phyloP scores from a whole-genome alignment of 2,329 filamentous ascomycete genomes.

The Fulvia fulva region DNA sequence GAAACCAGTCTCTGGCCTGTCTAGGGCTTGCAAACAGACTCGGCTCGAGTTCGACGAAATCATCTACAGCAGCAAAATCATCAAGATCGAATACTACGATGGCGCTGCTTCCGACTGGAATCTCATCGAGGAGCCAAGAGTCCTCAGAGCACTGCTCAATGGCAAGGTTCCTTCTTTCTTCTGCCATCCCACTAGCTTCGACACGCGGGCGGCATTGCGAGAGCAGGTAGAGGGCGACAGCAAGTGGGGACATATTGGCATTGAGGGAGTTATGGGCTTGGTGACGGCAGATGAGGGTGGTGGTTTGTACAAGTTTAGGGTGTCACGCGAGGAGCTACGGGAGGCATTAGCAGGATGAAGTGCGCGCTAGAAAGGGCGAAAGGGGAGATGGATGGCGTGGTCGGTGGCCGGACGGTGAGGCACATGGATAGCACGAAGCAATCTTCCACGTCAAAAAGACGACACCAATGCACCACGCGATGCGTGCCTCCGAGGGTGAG shows the following conservation, averaged over 20 bases:
- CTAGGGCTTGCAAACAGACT: not conserved
- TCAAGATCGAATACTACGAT: not conserved
- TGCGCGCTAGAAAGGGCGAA: too few species aligned
- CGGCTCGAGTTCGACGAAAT: not conserved
- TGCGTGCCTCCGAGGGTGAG: not conserved
- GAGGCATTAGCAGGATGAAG: too few species aligned
- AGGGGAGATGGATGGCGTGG: too few species aligned
- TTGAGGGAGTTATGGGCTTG: not conserved
- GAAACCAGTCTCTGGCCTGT: not conserved
- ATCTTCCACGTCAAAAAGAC: too few species aligned
- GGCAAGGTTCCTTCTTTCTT: not conserved
- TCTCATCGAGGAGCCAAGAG: not conserved
- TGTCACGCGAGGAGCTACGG: not conserved
- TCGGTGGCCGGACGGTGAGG: too few species aligned
- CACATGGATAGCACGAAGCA: too few species aligned
- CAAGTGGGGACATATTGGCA: not conserved
- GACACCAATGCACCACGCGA: too few species aligned
- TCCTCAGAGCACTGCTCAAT: not conserved
- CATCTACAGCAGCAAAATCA: constrained; percentile 1
- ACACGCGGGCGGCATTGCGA: not conserved
- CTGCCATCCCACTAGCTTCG: not conserved
- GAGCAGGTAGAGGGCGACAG: not conserved
- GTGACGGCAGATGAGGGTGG: not conserved
- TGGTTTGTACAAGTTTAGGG: not conserved
- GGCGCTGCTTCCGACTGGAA: not conserved